Evolutionary conservation across 2,329 filamentous ascomycete genomes (phyloP), one percentile per base, ranked within the genome.

Genomic region (Alternaria sp.): DNA sequence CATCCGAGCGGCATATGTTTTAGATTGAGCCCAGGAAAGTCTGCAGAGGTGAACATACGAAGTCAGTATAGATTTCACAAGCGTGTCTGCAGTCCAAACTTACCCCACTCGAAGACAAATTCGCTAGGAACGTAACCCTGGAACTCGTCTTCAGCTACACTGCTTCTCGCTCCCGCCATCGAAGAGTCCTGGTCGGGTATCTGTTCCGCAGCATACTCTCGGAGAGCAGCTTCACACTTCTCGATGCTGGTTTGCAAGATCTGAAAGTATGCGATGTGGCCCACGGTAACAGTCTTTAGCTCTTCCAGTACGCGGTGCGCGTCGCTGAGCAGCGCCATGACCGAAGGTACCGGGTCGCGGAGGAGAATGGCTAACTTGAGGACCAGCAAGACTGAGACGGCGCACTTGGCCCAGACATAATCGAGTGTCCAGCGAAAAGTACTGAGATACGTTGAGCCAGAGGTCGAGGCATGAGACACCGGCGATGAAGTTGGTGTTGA

Each of bases 381-480:
- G 1, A 87, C 80, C 1, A 88, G 77, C 2, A 87, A 75, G 47
- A 87, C 85, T n/a, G 84, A 87, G 64, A 87, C 87, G 0, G 85
- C 85, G 54, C 84, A 85, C 70, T 88, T 88, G 0, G 85, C 86
- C 85, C 86, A 87, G 19, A 87, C 85, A 62, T 87, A 87, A 58
- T 87, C 85, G 81, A 86, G 86, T 0, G 85, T 85, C 66, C 84
- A 87, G 28, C 81, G 82, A 32, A 87, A 81, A 15, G 83, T 84
- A 13, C 79, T 81, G 9, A 87, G 81, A 66, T 88, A 88, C 2
- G 70, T 65, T 5, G 69, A 63, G 17, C 51, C 50, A 4, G 55
- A 47, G 1, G 36, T 58, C 30, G 60, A 55, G 8, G 61, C 60
- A 1, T 65, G 54, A 12, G 68, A 60, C 7, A 59, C 55, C 3